Evolutionary conservation across 2,329 filamentous ascomycete genomes (phyloP).

Genomic region (Davidsoniella australis): DNA sequence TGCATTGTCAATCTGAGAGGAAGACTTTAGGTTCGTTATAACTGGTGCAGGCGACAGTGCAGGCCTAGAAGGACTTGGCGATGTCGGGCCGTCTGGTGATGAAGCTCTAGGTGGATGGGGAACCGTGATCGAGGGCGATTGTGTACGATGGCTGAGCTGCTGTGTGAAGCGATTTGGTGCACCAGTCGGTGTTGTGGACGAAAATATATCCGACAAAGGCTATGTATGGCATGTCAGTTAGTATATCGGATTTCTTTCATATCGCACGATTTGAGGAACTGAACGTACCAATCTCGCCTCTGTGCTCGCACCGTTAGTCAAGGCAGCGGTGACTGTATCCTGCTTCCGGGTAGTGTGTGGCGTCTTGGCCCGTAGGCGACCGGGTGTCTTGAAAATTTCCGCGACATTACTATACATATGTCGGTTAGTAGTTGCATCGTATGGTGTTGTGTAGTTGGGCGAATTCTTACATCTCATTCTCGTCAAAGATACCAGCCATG

Average conservation of each 20-base stretch:
- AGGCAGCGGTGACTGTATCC: slow-evolving; percentile 22
- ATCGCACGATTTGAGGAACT: background rate
- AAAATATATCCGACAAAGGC: slow-evolving; percentile 43
- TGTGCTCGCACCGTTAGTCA: background rate
- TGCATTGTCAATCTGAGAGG: background rate
- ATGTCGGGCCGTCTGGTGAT: slow-evolving; percentile 3
- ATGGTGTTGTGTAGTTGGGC: background rate
- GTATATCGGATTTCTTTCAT: background rate
- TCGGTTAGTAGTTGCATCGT: background rate
- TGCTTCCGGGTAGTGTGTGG: slow-evolving; percentile 52
- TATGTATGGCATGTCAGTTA: slow-evolving; percentile 17
- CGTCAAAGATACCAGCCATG: slow-evolving; percentile 84
- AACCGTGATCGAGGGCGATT: slow-evolving; percentile 24
- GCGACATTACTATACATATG: slow-evolving; percentile 53
- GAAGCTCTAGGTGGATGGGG: background rate
- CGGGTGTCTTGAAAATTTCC: slow-evolving; percentile 90
- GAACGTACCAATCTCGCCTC: background rate
- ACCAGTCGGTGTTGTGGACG: slow-evolving; percentile 35
- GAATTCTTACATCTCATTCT: slow-evolving; percentile 56
- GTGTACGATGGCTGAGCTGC: slow-evolving; percentile 27
- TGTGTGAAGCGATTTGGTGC: slow-evolving; percentile 36
- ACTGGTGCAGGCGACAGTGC: slow-evolving; percentile 1
- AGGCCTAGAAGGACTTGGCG: slow-evolving; percentile 6
- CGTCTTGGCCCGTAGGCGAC: slow-evolving; percentile 67
- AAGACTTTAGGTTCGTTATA: background rate